Percentiles rank a stretch among this genome's conserved stretches.
phyloP scores from a whole-genome alignment of 345 rosid species.

The Noccaea caerulescens region DNA sequence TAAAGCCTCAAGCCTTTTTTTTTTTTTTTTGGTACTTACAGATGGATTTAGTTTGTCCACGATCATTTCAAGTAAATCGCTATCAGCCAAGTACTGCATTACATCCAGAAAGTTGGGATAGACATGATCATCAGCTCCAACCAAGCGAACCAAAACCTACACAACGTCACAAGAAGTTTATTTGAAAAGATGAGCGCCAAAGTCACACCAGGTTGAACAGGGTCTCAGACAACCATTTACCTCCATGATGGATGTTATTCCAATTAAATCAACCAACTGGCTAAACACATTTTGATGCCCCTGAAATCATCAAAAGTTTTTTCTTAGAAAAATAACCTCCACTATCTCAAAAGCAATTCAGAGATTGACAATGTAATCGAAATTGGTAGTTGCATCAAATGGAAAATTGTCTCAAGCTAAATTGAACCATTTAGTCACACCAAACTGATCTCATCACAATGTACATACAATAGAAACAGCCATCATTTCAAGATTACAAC shows the following conservation, averaged over 20 bases:
- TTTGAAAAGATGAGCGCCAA: constrained; percentile 18
- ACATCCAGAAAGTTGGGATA: constrained; percentile 67
- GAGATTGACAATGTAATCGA: not conserved
- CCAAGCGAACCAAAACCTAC: constrained; percentile 78
- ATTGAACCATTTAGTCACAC: constrained; percentile 8
- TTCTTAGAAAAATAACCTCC: not conserved
- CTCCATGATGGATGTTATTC: constrained; percentile 95
- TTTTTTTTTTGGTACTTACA: constrained; percentile 51
- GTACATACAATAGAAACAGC: not conserved
- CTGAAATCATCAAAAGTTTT: constrained; percentile 50
- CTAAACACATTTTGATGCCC: constrained; percentile 67
- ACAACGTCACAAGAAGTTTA: constrained; percentile 15
- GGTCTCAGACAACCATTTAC: constrained; percentile 49
- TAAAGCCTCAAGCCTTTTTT: not conserved
- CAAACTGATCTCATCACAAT: constrained; percentile 25
- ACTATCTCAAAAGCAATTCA: constrained; percentile 23
- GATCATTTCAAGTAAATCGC: constrained; percentile 83
- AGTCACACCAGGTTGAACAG: constrained; percentile 26
- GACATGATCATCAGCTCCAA: constrained; percentile 87
- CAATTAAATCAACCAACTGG: constrained; percentile 79
- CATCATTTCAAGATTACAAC: not conserved
- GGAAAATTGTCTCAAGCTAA: constrained; percentile 35
- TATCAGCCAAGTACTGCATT: constrained; percentile 84
- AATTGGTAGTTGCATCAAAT: constrained; percentile 15
- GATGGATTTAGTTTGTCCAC: constrained; percentile 82